Evolutionary conservation across 179 eudicot genomes (phyloP).

Genomic region (Heliamphora ciliata): DNA sequence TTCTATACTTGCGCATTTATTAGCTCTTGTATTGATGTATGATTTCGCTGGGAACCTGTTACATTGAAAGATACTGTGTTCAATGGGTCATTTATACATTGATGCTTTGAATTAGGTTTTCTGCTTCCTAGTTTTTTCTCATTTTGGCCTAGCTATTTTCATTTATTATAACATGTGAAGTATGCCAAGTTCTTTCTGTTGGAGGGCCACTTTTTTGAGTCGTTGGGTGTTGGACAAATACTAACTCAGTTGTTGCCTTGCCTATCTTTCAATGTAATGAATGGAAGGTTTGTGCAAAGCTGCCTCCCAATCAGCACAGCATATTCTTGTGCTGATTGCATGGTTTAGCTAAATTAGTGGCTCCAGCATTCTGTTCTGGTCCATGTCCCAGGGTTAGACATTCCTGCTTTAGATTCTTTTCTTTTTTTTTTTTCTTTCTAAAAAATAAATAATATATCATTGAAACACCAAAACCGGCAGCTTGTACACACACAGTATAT

Average conservation of each 20-base stretch:
- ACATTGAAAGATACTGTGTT: not conserved
- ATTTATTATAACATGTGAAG: not conserved
- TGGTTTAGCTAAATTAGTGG: not conserved
- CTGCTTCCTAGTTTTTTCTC: not conserved
- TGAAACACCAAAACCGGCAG: too few relatives aligned
- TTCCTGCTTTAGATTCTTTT: too few relatives aligned
- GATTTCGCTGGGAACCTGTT: not conserved
- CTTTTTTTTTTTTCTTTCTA: too few relatives aligned
- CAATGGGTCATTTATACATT: not conserved
- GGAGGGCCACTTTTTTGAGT: not conserved
- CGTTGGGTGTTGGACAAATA: not conserved
- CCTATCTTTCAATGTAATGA: not conserved
- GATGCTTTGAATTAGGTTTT: not conserved
- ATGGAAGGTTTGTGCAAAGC: not conserved
- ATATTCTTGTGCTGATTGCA: not conserved
- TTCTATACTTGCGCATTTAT: slow-evolving; percentile 4
- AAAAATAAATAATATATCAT: too few relatives aligned
- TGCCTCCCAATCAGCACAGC: not conserved
- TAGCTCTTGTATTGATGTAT: slow-evolving; percentile 3
- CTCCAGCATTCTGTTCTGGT: not conserved
- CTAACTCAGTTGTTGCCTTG: not conserved
- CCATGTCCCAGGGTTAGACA: not conserved
- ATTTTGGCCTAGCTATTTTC: slow-evolving; percentile 2
- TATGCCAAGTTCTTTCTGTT: not conserved
- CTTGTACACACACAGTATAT: too few relatives aligned